Evolutionary conservation across 2,329 filamentous ascomycete species (phyloP), one percentile per base, ranked within the genome.

Genomic region (Aspergillus texensis): DNA sequence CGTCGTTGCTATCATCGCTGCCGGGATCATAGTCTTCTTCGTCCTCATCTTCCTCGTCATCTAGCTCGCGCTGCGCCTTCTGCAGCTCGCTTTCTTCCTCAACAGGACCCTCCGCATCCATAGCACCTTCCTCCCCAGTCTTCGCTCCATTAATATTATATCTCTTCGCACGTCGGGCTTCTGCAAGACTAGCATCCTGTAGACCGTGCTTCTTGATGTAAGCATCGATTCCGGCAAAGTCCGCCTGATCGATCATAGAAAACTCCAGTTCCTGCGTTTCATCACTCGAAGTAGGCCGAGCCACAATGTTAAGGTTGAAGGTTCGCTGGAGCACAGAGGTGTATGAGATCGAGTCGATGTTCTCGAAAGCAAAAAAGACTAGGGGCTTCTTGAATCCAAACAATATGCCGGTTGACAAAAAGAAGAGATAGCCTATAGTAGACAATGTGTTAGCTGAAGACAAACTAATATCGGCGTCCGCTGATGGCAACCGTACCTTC

Each of bases 341-440:
- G 77, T 89, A 90, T 45, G 85, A 87, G 53, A 89, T 83, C 26
- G 84, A 84, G 58, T 85, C 84, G 62, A 90, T 82, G 41, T 80
- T 79, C 55, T 84, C 82, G 64, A 89, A 88, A 10, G 86, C 82
- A 71, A 89, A 88, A 77, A 86, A 89, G 10, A 84, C 74, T 28
- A 90, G 78, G 0, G 88, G 88, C 70, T 89, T 90, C 71, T 89
- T 89, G 80, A 88, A 89, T 46, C 85, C 87, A 71, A 86, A 89
- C 46, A 89, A 74, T 55, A 90, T 86, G 36, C 88, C 88, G 10
- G 81, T 83, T 24, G 84, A 81, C 12, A 89, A 82, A 73, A 89
- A 84, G 78, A 88, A 89, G 16, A 90, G 80, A 70, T 86, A 89
- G 45, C 87, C 86, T 88, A 63, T 50, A 62, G 32, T 32, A 54